Conservation (phyloP, 305 asterid species). For the Vinca major region DNA sequence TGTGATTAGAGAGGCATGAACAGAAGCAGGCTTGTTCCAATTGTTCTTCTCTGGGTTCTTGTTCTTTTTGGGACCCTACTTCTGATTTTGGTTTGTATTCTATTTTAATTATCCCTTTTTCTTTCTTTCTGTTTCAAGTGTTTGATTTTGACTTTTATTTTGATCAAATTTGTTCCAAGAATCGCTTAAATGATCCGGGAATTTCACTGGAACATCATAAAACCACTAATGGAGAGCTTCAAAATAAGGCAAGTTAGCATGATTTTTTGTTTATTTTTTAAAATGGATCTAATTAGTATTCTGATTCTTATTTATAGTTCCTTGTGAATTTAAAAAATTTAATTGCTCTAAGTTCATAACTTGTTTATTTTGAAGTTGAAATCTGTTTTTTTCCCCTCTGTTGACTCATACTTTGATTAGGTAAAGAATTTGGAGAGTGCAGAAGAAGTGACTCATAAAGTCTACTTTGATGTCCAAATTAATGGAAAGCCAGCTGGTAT, state of each 20-base stretch:
- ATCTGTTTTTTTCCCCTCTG: neutral
- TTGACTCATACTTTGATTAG: slow-evolving; percentile 24
- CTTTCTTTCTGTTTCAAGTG: neutral
- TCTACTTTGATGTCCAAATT: slow-evolving; percentile 69
- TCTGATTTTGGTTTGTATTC: too few relatives aligned
- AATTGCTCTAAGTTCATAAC: neutral
- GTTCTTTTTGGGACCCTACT: slow-evolving; percentile 56
- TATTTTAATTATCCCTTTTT: too few relatives aligned
- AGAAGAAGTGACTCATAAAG: slow-evolving; percentile 63
- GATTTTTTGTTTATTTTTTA: neutral
- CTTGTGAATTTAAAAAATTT: neutral
- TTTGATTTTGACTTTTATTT: neutral
- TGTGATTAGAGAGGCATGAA: slow-evolving; percentile 13
- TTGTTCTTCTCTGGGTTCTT: slow-evolving; percentile 49
- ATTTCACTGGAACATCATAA: slow-evolving; percentile 27
- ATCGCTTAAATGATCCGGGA: slow-evolving; percentile 49
- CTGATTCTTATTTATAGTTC: neutral
- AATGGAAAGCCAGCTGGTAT: slow-evolving; percentile 54
- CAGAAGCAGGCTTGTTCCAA: slow-evolving; percentile 39
- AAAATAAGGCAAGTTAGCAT: slow-evolving; percentile 27
- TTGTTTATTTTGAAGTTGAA: neutral
- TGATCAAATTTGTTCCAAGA: slow-evolving; percentile 30
- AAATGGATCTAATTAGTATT: neutral
- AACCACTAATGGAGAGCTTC: slow-evolving; percentile 21
- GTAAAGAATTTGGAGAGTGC: slow-evolving; percentile 29